Percentiles rank a stretch among this genome's conserved stretches.
These are phyloP conservation scores for Hortaea sp. DNA, from an alignment of 2,329 filamentous ascomycete species.

Conservation along the genomic window DNA sequence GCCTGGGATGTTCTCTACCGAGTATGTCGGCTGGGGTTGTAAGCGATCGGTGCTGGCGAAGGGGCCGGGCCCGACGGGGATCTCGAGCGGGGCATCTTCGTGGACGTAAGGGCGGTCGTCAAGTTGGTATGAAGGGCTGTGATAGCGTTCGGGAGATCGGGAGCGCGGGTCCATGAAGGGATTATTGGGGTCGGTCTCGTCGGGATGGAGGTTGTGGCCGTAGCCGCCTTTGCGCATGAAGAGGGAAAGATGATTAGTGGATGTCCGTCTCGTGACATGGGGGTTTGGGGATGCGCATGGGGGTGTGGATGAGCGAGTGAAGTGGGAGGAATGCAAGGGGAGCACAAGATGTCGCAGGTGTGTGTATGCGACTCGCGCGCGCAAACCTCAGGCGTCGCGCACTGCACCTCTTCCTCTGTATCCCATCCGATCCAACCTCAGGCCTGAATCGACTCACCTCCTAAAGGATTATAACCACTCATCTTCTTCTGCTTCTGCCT, in stretches of 20 bases:
- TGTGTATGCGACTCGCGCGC: no score
- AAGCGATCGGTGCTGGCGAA: constrained; percentile 62
- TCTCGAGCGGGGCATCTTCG: constrained; percentile 49
- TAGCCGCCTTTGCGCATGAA: constrained; percentile 4
- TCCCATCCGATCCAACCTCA: no score
- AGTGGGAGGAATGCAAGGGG: no score
- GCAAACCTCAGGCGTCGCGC: no score
- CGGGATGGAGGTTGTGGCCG: constrained; percentile 12
- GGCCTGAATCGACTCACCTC: no score
- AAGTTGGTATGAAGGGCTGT: constrained; percentile 69
- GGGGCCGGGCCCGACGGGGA: constrained; percentile 51
- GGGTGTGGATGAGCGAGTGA: no score
- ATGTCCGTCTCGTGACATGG: no score
- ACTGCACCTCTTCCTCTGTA: no score
- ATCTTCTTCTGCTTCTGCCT: no score
- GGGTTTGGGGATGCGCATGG: no score
- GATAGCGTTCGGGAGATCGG: constrained; percentile 48
- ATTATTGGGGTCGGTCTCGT: constrained; percentile 16
- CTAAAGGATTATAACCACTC: no score
- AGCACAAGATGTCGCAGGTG: no score
- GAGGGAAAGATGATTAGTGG: neutral
- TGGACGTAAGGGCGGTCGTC: constrained; percentile 62
- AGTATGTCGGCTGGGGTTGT: constrained; percentile 74
- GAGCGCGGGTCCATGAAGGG: constrained; percentile 44
- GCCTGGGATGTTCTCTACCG: constrained; percentile 56